phyloP scores from a whole-genome alignment of 805 yeast genomes.

The Barnettozyma sucrosica region DNA sequence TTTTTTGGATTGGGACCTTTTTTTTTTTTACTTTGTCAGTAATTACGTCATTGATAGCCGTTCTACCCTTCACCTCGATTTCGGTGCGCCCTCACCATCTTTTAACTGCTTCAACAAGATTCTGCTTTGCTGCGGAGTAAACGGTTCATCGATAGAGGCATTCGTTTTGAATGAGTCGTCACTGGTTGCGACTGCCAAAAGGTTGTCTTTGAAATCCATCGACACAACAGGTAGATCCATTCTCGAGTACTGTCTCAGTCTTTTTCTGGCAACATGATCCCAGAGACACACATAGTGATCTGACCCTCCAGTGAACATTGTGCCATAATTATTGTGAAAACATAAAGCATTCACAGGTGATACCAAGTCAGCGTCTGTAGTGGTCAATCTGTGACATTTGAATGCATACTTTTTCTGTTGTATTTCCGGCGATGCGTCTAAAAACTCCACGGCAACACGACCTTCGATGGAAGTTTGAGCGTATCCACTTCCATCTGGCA shows the following conservation, averaged over 20 bases:
- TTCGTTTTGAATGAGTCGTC: conserved; percentile 43
- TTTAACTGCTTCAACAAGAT: conserved; percentile 15
- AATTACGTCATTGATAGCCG: neutral
- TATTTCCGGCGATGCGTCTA: conserved; percentile 41
- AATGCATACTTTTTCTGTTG: conserved; percentile 60
- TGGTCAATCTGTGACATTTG: conserved; percentile 63
- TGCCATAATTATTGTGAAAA: conserved; percentile 73
- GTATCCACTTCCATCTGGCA: conserved; percentile 53
- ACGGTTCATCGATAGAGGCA: conserved; percentile 21
- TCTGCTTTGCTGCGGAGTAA: conserved; percentile 9
- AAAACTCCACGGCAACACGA: conserved; percentile 67
- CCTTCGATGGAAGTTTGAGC: conserved; percentile 78
- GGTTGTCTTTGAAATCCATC: conserved; percentile 30
- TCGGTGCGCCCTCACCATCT: conserved; percentile 20
- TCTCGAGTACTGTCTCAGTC: conserved; percentile 66
- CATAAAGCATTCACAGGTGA: conserved; percentile 73
- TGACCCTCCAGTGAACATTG: conserved; percentile 84
- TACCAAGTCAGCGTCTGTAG: conserved; percentile 49
- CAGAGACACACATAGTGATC: conserved; percentile 87
- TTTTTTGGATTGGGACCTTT: neutral
- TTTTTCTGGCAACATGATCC: conserved; percentile 79
- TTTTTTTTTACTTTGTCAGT: neutral
- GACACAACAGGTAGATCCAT: conserved; percentile 39
- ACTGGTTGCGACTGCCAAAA: conserved; percentile 41
- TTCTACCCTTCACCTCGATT: neutral